Evolutionary conservation across 140 eudicot species (phyloP).

Genomic region (Cichorium intybus): DNA sequence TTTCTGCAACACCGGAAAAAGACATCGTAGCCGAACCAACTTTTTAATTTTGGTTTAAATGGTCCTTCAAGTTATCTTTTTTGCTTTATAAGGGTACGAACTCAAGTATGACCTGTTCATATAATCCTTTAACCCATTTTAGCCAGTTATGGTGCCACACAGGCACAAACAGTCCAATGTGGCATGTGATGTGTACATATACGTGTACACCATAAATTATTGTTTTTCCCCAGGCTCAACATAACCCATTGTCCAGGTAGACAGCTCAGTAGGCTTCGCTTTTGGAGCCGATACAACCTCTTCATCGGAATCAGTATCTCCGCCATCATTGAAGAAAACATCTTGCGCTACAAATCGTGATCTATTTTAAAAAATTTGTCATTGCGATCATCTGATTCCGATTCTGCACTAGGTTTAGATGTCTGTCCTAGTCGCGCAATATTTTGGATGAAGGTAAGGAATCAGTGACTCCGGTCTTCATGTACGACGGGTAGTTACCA

Average conservation of each 20-base stretch:
- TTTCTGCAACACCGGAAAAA: too few species aligned
- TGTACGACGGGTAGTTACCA: conserved; percentile 32
- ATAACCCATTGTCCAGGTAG: conserved; percentile 67
- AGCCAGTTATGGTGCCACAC: too few species aligned
- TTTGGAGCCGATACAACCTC: conserved; percentile 33
- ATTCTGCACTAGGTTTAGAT: conserved; percentile 34
- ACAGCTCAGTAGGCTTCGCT: conserved; percentile 27
- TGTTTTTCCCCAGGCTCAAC: conserved; percentile 19
- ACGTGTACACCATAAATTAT: conserved; percentile 17
- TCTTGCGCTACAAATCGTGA: conserved; percentile 42
- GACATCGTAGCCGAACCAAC: too few species aligned
- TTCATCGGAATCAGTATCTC: conserved; percentile 41
- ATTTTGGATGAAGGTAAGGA: conserved; percentile 28
- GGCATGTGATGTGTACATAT: too few species aligned
- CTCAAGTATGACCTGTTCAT: too few species aligned
- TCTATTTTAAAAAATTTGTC: conserved; percentile 24
- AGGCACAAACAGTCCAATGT: too few species aligned
- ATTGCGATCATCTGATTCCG: conserved; percentile 45
- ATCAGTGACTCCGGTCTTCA: conserved; percentile 22
- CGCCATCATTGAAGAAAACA: conserved; percentile 44
- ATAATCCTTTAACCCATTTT: too few species aligned
- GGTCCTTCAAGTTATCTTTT: too few species aligned
- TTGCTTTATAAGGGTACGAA: too few species aligned
- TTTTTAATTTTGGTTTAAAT: too few species aligned
- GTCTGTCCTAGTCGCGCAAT: conserved; percentile 4